Evolutionary conservation across 2,329 filamentous ascomycete species (phyloP).

Genomic region (Cytospora mali): DNA sequence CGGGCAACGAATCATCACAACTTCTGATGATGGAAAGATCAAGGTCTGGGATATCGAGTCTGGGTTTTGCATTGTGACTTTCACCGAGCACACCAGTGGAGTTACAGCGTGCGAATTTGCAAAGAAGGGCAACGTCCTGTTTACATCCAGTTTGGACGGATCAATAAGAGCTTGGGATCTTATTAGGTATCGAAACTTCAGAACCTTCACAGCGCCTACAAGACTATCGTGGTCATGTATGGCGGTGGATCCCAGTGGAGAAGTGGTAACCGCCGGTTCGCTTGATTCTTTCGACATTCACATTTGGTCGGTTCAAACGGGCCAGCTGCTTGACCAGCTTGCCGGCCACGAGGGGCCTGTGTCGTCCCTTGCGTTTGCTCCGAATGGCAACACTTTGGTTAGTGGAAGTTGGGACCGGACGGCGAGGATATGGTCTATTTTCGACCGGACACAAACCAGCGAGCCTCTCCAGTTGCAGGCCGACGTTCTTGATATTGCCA

Average conservation of each 20-base stretch:
- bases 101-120: slow-evolving; percentile 95
- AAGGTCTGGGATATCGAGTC: slow-evolving; percentile 98
- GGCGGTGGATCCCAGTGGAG: slow-evolving; percentile 94
- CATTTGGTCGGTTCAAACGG: slow-evolving; percentile 98
- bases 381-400: slow-evolving; percentile 79
- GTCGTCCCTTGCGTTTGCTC: slow-evolving; percentile 83
- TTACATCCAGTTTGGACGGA: slow-evolving; percentile 92
- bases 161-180: slow-evolving; percentile 96
- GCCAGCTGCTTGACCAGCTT: slow-evolving; percentile 87
- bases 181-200: slow-evolving; percentile 93
- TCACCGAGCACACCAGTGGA: slow-evolving; percentile 93
- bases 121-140: slow-evolving; percentile 92
- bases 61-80: slow-evolving; percentile 97
- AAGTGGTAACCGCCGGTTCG: slow-evolving; percentile 93
- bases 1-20: slow-evolving; percentile 88
- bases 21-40: slow-evolving; percentile 95
- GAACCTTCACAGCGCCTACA: slow-evolving; percentile 93
- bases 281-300: slow-evolving; percentile 97
- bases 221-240: slow-evolving; percentile 90
- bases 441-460: slow-evolving; percentile 89
- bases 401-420: slow-evolving; percentile 98
- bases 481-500: slow-evolving; percentile 83
- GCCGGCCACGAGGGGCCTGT: slow-evolving; percentile 94
- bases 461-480: slow-evolving; percentile 91
- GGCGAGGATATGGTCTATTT: slow-evolving; percentile 94